phyloP scores from a whole-genome alignment of 306 rosid genomes.

The Citrullus colocynthis region DNA sequence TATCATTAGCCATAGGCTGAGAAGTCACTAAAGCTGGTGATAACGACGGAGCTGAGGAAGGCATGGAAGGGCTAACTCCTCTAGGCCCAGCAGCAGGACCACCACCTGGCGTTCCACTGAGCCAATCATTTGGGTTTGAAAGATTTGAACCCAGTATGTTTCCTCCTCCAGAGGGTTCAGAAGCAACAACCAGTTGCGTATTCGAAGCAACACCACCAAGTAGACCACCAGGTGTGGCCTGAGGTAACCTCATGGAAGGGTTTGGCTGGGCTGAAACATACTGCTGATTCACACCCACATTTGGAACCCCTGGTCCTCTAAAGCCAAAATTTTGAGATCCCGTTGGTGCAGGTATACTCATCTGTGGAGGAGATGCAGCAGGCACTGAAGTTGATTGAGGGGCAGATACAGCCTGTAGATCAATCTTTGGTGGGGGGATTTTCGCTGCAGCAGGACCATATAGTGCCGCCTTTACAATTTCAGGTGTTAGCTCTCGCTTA shows the following conservation, averaged over 20 bases:
- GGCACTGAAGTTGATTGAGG: conserved; percentile 30
- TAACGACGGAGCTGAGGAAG: conserved; percentile 22
- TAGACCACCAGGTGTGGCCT: conserved; percentile 33
- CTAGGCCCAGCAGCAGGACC: conserved; percentile 47
- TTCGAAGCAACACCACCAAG: conserved; percentile 27
- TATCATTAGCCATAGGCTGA: conserved; percentile 35
- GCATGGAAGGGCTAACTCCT: conserved; percentile 37
- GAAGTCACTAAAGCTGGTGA: conserved; percentile 34
- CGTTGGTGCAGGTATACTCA: conserved; percentile 32
- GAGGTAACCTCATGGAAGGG: conserved; percentile 52
- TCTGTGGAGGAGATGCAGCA: conserved; percentile 36
- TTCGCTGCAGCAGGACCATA: conserved; percentile 85
- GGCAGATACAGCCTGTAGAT: conserved; percentile 37
- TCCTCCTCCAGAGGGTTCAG: conserved; percentile 29
- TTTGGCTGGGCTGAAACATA: conserved; percentile 46
- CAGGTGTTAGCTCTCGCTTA: conserved; percentile 78
- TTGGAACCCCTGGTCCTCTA: conserved; percentile 53
- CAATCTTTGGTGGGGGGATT: conserved; percentile 81
- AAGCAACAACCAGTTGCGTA: conserved; percentile 40
- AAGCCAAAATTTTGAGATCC: conserved; percentile 52
- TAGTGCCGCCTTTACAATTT: conserved; percentile 78
- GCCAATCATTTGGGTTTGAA: conserved; percentile 56
- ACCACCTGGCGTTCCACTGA: conserved; percentile 35
- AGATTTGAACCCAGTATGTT: conserved; percentile 27
- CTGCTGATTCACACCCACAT: conserved; percentile 36